Percentiles rank a stretch among this genome's conserved stretches.
Conservation (phyloP, 352 stramenopile species). For the Bremia lactucae region DNA sequence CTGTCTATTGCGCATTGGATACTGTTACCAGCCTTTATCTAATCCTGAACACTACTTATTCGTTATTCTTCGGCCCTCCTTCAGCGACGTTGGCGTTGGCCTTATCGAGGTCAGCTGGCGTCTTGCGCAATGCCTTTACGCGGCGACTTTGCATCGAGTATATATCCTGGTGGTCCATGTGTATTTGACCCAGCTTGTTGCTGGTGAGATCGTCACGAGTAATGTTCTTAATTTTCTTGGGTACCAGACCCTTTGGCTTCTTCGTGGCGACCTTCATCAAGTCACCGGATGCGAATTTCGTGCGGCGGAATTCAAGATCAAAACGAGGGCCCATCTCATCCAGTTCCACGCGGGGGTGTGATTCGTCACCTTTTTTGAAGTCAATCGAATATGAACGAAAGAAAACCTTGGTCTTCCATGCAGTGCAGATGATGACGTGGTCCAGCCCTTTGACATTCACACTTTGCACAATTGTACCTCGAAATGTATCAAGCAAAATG, state of each 20-base stretch:
- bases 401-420: conserved; percentile 87
- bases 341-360: conserved; percentile 78
- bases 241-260: conserved; percentile 85
- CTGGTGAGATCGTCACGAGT: conserved; percentile 94
- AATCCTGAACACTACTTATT: conserved; percentile 26
- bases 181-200: conserved; percentile 96
- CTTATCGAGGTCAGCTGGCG: conserved; percentile 70
- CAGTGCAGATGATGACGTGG: conserved; percentile 95
- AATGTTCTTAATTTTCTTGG: conserved; percentile 98
- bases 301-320: conserved; percentile 87
- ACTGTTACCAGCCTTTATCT: conserved; percentile 22
- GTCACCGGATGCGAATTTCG: conserved; percentile 91
- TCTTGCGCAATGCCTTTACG: conserved; percentile 90
- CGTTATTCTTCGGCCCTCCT: conserved; percentile 31
- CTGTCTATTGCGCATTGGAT: too few species aligned
- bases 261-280: conserved; percentile 93
- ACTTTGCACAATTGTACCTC: conserved; percentile 91
- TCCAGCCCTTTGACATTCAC: conserved; percentile 94
- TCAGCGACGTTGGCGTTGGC: conserved; percentile 18
- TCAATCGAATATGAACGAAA: conserved; percentile 95
- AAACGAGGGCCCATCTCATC: conserved; percentile 87
- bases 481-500: conserved; percentile 94
- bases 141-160: conserved; percentile 93
- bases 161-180: conserved; percentile 97
- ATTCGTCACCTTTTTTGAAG: conserved; percentile 86